Percentiles rank a stretch among this genome's conserved stretches.
Conservation (phyloP, 192 early-diverging fungal species). For the Jimgerdemannia lactiflua region DNA sequence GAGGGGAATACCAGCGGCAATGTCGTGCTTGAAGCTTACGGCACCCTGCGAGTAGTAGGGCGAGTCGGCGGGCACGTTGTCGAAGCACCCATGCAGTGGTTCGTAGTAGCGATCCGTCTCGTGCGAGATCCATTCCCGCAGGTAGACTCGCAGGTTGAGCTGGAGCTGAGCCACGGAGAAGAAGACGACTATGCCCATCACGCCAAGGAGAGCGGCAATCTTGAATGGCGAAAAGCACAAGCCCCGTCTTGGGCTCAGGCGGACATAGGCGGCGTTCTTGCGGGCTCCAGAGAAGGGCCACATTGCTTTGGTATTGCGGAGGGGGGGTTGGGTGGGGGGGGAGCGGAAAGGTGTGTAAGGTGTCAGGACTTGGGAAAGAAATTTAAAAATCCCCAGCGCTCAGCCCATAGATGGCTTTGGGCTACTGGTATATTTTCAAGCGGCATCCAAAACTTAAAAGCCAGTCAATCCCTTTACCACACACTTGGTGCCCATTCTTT, state of each 20-base stretch:
- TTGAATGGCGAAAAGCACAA: constrained; percentile 14
- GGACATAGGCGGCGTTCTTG: not conserved
- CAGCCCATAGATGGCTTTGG: too few relatives aligned
- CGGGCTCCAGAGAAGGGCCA: not conserved
- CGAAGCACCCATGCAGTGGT: constrained; percentile 32
- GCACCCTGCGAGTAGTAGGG: constrained; percentile 23
- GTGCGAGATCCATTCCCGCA: constrained; percentile 36
- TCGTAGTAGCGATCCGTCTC: constrained; percentile 26
- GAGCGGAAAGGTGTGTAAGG: too few relatives aligned
- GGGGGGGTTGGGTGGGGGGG: too few relatives aligned
- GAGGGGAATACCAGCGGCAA: constrained; percentile 27
- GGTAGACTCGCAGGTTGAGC: constrained; percentile 32
- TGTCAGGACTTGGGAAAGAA: too few relatives aligned
- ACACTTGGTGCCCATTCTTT: too few relatives aligned
- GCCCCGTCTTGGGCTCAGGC: constrained; percentile 14
- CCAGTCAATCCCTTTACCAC: too few relatives aligned
- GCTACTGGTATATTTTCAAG: too few relatives aligned
- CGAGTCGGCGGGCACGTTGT: constrained; percentile 16
- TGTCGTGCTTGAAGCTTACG: constrained; percentile 18
- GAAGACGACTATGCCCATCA: constrained; percentile 17
- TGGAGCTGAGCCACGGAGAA: constrained; percentile 30
- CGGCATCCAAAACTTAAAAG: too few relatives aligned
- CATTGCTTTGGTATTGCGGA: not conserved
- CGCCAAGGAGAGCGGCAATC: constrained; percentile 2
- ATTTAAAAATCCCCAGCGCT: too few relatives aligned